Conservation (phyloP, 2,329 filamentous ascomycete species). For the Trichocomaceae sp. region DNA sequence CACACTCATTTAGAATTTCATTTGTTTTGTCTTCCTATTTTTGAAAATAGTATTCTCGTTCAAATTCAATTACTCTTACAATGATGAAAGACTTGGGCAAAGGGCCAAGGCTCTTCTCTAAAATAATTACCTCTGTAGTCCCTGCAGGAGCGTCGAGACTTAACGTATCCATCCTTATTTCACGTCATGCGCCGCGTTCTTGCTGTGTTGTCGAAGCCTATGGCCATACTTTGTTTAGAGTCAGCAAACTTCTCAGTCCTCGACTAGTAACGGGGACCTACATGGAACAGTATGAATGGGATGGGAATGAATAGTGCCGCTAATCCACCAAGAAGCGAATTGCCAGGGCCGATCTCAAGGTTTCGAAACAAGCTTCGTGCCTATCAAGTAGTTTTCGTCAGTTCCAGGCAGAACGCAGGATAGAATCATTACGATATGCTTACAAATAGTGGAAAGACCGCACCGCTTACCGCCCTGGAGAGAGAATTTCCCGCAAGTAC, state of each 20-base stretch:
- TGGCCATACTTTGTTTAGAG: background rate
- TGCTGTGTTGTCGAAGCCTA: background rate
- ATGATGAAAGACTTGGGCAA: no score
- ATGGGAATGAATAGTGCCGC: background rate
- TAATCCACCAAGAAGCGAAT: constrained; percentile 4
- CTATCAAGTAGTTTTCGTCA: background rate
- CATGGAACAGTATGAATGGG: constrained; percentile 5
- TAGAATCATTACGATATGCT: constrained; percentile 27
- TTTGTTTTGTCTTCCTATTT: background rate
- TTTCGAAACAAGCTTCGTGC: constrained; percentile 3
- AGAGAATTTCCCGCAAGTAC: constrained; percentile 30
- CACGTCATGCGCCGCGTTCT: background rate
- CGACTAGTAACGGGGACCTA: background rate
- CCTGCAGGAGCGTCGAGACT: no score
- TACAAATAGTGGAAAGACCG: constrained; percentile 33
- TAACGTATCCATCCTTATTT: no score
- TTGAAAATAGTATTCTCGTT: background rate
- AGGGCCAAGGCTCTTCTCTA: no score
- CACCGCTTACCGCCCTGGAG: constrained; percentile 27
- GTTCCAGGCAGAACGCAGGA: background rate
- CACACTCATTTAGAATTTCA: background rate
- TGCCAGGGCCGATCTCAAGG: constrained; percentile 3
- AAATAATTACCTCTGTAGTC: no score
- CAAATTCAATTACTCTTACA: background rate
- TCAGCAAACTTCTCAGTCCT: background rate